Percentiles rank a stretch among this genome's conserved stretches.
Evolutionary conservation across 805 yeast genomes (phyloP).

Genomic region (Candida orba): DNA sequence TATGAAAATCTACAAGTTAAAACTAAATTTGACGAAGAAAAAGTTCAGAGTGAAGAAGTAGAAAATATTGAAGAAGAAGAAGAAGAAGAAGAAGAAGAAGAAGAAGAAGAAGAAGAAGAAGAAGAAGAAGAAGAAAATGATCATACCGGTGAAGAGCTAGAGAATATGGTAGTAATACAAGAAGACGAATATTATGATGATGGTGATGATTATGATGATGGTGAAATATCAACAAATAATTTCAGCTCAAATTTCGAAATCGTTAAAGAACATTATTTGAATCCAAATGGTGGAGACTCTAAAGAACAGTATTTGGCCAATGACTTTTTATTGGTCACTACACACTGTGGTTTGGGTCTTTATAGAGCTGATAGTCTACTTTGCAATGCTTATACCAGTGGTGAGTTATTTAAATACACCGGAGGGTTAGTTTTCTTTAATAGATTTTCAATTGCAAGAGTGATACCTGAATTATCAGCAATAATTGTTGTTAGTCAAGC

Average conservation of each 20-base stretch:
- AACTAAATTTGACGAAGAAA: conserved; percentile 11
- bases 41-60: conserved; percentile 6
- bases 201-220: no score
- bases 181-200: no score
- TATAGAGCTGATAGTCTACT: conserved; percentile 34
- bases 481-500: conserved; percentile 35
- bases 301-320: neutral
- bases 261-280: neutral
- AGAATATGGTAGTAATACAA: no score
- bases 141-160: no score
- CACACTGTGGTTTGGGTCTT: neutral
- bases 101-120: no score
- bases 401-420: conserved; percentile 30
- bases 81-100: no score
- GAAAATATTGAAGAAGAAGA: no score
- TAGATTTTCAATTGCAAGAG: conserved; percentile 23
- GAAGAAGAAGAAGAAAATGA: no score
- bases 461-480: conserved; percentile 36
- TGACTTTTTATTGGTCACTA: neutral
- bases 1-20: conserved; percentile 25
- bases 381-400: conserved; percentile 38
- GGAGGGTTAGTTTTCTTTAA: conserved; percentile 13
- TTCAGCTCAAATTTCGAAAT: conserved; percentile 26
- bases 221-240: conserved; percentile 12
- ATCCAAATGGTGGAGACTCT: neutral